Base-by-base conservation (phyloP, 345 rosid genomes). In the Dovyalis caffra region DNA sequence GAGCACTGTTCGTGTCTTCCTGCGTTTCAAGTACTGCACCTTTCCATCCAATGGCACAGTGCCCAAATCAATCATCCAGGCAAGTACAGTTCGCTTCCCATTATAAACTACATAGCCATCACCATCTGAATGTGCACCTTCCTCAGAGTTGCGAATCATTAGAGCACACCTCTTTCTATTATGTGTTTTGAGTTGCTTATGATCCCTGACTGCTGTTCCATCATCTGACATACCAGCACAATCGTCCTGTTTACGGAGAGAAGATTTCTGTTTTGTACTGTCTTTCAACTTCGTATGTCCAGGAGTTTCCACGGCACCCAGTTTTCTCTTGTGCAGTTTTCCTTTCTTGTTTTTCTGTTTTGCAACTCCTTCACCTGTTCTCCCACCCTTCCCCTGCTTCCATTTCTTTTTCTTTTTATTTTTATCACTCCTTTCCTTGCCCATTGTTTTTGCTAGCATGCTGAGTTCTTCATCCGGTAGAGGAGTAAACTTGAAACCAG, bases 61-160 rank as follows among this genome's bases (percentile, higher is more conserved):
- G 43, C 90, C 92, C 70, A 80, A 63, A 76, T 88, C 97, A 80
- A 95, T 84, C 99, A 95, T 88, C 99, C 99, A 95, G 33, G 89
- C 61, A 70, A 93, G 89, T 56, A 89, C 81, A 69, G 94, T 90
- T 69, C 97, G 87, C 81, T 90, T 91, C 70, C 94, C 98, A 76
- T 84, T 87, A 80, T 85, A 93, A 31, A 87, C 81, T 66, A 88
- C 80, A 86, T 89, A 93, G 57, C 89, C 87, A 73, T 82, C 81
- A 40, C 77, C 77, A 21, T 85, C 82, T 73, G 90, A 79, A 38
- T 84, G 85, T 6, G 65, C 69, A 60, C 85, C 87, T 29, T 83
- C 84, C 66, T 85, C 85, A 66, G 97, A 84, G 72, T 75, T 84
- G 76, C 97, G 99, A 68, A 75, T 97, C 82, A 87, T 83, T 75